These are phyloP conservation scores for Tolypocladium tundrense DNA, from an alignment of 2,329 filamentous ascomycete genomes.

Conservation along the genomic window DNA sequence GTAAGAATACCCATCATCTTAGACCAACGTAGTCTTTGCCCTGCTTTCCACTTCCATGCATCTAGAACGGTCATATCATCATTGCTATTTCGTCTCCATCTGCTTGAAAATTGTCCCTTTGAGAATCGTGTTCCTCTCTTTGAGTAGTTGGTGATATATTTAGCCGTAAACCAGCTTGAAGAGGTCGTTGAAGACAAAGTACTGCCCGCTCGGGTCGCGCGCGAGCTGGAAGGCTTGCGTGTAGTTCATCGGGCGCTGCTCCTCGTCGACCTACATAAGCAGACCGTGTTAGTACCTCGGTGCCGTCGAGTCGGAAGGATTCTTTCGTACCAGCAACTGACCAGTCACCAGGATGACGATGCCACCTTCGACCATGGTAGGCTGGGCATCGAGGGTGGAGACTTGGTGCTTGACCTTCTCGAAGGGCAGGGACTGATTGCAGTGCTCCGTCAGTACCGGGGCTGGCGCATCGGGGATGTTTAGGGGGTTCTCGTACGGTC, in stretches of 20 bases:
- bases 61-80: slow-evolving; percentile 1
- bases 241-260: slow-evolving; percentile 82
- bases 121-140: background rate
- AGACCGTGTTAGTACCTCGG: slow-evolving; percentile 1
- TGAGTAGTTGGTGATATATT: background rate
- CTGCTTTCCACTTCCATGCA: background rate
- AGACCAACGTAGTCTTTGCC: slow-evolving; percentile 2
- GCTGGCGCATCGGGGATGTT: background rate
- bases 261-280: slow-evolving; percentile 64
- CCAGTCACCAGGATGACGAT: slow-evolving; percentile 87
- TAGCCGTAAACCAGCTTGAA: slow-evolving; percentile 78
- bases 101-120: background rate
- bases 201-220: slow-evolving; percentile 55
- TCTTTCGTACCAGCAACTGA: slow-evolving; percentile 58
- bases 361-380: slow-evolving; percentile 50
- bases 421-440: slow-evolving; percentile 64
- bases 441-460: background rate
- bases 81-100: background rate
- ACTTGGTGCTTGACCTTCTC: slow-evolving; percentile 70
- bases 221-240: slow-evolving; percentile 80
- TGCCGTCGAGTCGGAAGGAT: background rate
- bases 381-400: slow-evolving; percentile 74
- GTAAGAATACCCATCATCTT: background rate
- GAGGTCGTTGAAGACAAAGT: slow-evolving; percentile 88
- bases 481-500: slow-evolving; percentile 39